phyloP scores from a whole-genome alignment of 495 filamentous ascomycete species.

The Aspergillus coremiiformis region DNA sequence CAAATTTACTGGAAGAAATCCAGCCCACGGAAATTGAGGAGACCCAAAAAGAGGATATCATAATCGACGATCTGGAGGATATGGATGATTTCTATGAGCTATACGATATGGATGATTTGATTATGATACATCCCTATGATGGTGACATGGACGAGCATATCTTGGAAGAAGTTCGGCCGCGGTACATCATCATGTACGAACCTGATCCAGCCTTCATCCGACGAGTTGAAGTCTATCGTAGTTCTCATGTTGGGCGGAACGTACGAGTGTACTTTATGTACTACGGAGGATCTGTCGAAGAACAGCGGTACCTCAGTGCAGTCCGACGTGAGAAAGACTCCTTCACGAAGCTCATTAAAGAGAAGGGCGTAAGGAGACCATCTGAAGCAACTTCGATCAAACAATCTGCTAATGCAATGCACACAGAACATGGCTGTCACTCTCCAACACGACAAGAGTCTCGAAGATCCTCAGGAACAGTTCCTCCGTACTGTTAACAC shows the following conservation, averaged over 20 bases:
- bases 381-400: background rate
- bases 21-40: constrained; percentile 59
- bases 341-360: constrained; percentile 86
- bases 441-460: constrained; percentile 63
- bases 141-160: constrained; percentile 95
- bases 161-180: constrained; percentile 83
- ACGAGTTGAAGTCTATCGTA: constrained; percentile 90
- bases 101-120: constrained; percentile 83
- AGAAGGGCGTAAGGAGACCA: constrained; percentile 56
- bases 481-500: constrained; percentile 96
- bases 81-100: constrained; percentile 87
- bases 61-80: constrained; percentile 77
- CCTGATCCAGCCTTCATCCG: constrained; percentile 94
- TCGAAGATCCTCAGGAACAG: constrained; percentile 80
- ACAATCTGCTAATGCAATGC: constrained; percentile 6
- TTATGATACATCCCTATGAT: constrained; percentile 87
- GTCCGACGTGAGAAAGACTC: constrained; percentile 91
- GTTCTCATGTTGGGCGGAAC: constrained; percentile 81
- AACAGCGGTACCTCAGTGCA: constrained; percentile 85
- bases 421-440: constrained; percentile 74
- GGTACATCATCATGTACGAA: constrained; percentile 98
- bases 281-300: constrained; percentile 90
- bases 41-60: constrained; percentile 63
- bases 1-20: constrained; percentile 57
- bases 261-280: constrained; percentile 94